Conservation (phyloP, 176 grass and related monocot species). For the Cenchrus americanus region DNA sequence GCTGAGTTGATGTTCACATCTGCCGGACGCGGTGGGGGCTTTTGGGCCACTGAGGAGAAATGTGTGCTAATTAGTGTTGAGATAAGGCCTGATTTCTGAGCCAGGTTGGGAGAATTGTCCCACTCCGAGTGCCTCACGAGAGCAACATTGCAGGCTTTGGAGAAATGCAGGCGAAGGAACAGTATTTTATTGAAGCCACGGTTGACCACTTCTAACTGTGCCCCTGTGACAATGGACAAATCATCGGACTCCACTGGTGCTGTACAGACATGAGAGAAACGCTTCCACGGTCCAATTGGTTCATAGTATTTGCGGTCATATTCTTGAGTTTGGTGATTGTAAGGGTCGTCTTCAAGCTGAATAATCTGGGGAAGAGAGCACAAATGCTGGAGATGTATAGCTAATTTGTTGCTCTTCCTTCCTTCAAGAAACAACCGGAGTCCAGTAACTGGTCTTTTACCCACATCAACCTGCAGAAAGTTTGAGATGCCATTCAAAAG, state of each 20-base stretch:
- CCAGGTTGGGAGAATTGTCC: slow-evolving; percentile 86
- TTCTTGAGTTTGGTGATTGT: slow-evolving; percentile 50
- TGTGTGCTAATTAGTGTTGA: slow-evolving; percentile 95
- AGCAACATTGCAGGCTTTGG: slow-evolving; percentile 55
- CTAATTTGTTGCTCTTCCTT: slow-evolving; percentile 90
- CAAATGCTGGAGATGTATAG: slow-evolving; percentile 92
- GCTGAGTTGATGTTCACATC: slow-evolving; percentile 96
- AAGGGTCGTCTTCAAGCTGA: slow-evolving; percentile 66
- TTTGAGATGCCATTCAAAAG: slow-evolving; percentile 8
- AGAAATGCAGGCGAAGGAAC: slow-evolving; percentile 80
- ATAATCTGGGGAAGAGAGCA: slow-evolving; percentile 90
- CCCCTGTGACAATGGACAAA: slow-evolving; percentile 73
- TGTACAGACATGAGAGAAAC: slow-evolving; percentile 91
- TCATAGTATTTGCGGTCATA: slow-evolving; percentile 80
- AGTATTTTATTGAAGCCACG: slow-evolving; percentile 91
- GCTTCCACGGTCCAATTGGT: slow-evolving; percentile 80
- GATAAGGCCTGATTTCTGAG: slow-evolving; percentile 91
- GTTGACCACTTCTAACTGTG: slow-evolving; percentile 66
- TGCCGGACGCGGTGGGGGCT: slow-evolving; percentile 58
- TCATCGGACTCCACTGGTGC: slow-evolving; percentile 83
- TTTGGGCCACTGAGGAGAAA: slow-evolving; percentile 79
- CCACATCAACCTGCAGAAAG: slow-evolving; percentile 80
- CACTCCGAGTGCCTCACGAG: slow-evolving; percentile 65
- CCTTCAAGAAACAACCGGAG: slow-evolving; percentile 89
- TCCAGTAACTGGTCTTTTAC: slow-evolving; percentile 81